Base-by-base conservation (phyloP, 139 green algal genomes). In the Haematococcus lacustris region DNA sequence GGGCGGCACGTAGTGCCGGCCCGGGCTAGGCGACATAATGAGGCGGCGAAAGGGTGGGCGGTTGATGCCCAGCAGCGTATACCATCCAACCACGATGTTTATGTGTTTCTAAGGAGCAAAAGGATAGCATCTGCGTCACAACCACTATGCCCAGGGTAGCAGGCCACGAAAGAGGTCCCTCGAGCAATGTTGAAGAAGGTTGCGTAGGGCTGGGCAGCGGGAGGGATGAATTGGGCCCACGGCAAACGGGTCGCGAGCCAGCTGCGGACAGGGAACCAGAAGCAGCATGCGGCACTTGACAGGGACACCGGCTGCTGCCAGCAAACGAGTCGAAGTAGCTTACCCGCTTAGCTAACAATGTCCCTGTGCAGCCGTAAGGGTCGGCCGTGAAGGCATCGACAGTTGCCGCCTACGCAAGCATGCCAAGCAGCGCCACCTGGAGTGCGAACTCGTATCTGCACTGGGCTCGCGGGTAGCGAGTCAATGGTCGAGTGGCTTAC, bases 311-410 rank as follows among this genome's bases (percentile, higher is more conserved):
- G n/a, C n/a, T n/a, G n/a, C n/a, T n/a, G n/a, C n/a, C n/a, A 32
- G 51, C 51, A 62, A 62, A 62, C 13, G 51, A 28, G 51, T 62
- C 51, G 32, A 25, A 28, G 7, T 75, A 74, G n/a, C n/a, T n/a
- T n/a, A n/a, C n/a, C n/a, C n/a, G n/a, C n/a, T 96, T 96, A 26
- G 76, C 39, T 32, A 82, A 60, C 51, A 95, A 76, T 33, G 79
- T 75, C 1, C 77, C 80, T 32, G 51, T 51, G 83, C 90, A 94
- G 35, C 89, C 90, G 75, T 93, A 95, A 0, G 86, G 87, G 76
- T 94, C 86, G 0, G 75, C 35, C 13, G 65, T 63, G 71, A 91
- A 96, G 0, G 81, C 82, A 5, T 72, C 70, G 28, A 85, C 72
- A 2, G 87, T 90, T 1, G 76, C 59, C 1, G 80, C 79, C 76